A percentile compares a stretch with the other conserved stretches of the same genome.
phyloP scores from a whole-genome alignment of 805 yeast species.

The Candida qinlingensis region DNA sequence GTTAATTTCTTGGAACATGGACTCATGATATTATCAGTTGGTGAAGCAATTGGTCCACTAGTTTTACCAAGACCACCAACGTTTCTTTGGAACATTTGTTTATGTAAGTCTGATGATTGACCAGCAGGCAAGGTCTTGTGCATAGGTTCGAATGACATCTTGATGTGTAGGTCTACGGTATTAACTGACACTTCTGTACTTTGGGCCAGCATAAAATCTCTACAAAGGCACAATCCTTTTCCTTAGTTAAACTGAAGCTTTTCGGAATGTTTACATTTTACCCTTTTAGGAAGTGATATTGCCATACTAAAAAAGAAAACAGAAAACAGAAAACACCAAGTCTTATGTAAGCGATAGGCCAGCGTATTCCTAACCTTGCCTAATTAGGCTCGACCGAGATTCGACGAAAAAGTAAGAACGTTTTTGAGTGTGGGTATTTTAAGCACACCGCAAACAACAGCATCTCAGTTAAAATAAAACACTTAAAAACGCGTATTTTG shows the following conservation, averaged over 20 bases:
- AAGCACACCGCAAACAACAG: no score
- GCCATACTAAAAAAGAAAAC: not conserved
- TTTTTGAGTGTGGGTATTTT: no score
- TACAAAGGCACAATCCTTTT: not conserved
- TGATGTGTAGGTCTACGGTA: not conserved
- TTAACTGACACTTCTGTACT: not conserved
- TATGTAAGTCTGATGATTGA: conserved; percentile 12
- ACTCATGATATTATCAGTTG: conserved; percentile 53
- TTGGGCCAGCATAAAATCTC: not conserved
- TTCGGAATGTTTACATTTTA: not conserved
- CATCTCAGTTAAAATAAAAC: not conserved
- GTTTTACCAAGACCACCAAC: conserved; percentile 4
- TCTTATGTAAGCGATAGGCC: not conserved
- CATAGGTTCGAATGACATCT: conserved; percentile 21
- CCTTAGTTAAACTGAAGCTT: not conserved
- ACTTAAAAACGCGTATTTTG: not conserved
- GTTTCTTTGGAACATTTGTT: conserved; percentile 19
- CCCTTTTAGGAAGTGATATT: not conserved
- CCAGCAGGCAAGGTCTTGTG: conserved; percentile 16
- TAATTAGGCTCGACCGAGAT: not conserved
- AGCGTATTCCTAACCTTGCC: not conserved
- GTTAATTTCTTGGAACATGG: conserved; percentile 54
- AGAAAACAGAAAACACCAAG: no score
- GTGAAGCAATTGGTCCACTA: conserved; percentile 34
- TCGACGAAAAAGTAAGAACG: no score